A percentile compares a stretch with the other conserved stretches of the same genome.
Evolutionary conservation across 1,284 basidiomycete species (phyloP).

Genomic region (Sporisorium scitamineum): DNA sequence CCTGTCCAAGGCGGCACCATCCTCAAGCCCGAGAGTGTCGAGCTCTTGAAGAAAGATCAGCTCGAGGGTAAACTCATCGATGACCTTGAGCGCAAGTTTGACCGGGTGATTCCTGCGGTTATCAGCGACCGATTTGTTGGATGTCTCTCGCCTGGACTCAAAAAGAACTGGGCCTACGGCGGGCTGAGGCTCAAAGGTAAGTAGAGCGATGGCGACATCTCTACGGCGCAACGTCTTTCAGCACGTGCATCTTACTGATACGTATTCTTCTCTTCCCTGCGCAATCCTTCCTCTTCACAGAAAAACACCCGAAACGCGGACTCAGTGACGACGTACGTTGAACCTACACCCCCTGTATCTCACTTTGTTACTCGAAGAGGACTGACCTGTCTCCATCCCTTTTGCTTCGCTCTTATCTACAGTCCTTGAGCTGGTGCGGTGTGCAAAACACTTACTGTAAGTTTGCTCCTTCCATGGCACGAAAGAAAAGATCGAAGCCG

Average conservation of each 20-base stretch:
- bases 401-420: too few relatives aligned
- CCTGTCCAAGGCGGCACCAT: conserved; percentile 47
- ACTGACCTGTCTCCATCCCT: not conserved
- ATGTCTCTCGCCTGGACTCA: conserved; percentile 17
- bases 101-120: conserved; percentile 12
- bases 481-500: too few relatives aligned
- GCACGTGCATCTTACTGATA: too few relatives aligned
- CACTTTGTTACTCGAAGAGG: not conserved
- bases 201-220: not conserved
- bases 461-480: not conserved
- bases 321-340: conserved; percentile 20
- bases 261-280: not conserved
- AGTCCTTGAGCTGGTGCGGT: conserved; percentile 22
- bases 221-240: not conserved
- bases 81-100: conserved; percentile 17
- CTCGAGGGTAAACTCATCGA: conserved; percentile 20
- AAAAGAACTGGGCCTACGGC: conserved; percentile 28
- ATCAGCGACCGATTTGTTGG: conserved; percentile 21
- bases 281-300: too few relatives aligned
- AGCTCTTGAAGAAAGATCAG: conserved; percentile 48
- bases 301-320: conserved; percentile 24
- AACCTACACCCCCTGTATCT: not conserved
- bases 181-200: conserved; percentile 14
- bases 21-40: conserved; percentile 52
- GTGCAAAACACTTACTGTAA: conserved; percentile 27